Base-by-base conservation (phyloP, 305 asterid species). In the Fraxinus platypoda region DNA sequence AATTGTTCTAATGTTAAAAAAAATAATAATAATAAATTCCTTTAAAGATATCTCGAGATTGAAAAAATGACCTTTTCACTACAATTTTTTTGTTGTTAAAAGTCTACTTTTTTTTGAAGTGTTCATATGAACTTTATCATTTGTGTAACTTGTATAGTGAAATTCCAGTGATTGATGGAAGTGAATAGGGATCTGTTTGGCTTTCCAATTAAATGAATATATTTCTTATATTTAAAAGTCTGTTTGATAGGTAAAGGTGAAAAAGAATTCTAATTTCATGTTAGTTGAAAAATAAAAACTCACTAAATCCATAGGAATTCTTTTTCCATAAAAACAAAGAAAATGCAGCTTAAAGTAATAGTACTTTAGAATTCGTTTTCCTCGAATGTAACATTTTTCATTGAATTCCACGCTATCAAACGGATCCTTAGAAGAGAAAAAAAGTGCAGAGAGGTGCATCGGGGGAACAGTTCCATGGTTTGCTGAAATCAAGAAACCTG, bases 401-500 rank as follows among this genome's bases (percentile, higher is more conserved):
- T n/a, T n/a, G n/a, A n/a, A n/a, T n/a, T n/a, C n/a, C n/a, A n/a
- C n/a, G n/a, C n/a, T n/a, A n/a, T n/a, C n/a, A n/a, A n/a, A n/a
- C n/a, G n/a, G n/a, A n/a, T n/a, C n/a, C n/a, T n/a, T n/a, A n/a
- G n/a, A n/a, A n/a, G n/a, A n/a, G 54, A 12, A 41, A 41, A 12
- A 46, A 46, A 11, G 4, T 13, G 54, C 54, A 46, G 54, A 46
- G 54, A 46, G n/a, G 54, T 13, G 19, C n/a, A 13, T 3, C n/a
- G 54, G 54, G 54, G 54, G 54, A 49, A 91, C 91, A 91, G 91
- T 87, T 87, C 84, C 37, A 83, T 81, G 81, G 72, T 88, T 89
- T 83, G 86, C 92, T 93, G 97, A 93, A 94, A 94, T 91, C 95
- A 88, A 91, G 92, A 93, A 89, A 88, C 91, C 90, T 79, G 83